Evolutionary conservation across 345 rosid genomes (phyloP).

Genomic region (Cardamine chenopodiifolia): DNA sequence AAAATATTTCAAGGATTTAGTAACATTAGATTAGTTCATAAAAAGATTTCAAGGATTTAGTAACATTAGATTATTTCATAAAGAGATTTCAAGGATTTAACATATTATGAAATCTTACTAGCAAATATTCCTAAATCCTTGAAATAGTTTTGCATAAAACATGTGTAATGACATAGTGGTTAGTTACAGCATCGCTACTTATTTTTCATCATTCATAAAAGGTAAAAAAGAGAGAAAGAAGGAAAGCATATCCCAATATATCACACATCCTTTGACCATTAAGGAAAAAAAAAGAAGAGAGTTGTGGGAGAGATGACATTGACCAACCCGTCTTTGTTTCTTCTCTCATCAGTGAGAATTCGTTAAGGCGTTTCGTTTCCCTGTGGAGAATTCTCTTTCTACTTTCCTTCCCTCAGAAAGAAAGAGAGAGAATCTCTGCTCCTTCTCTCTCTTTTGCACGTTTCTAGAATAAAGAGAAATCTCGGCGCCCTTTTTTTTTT

Average conservation of each 20-base stretch:
- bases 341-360: conserved; percentile 22
- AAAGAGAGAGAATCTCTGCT: conserved; percentile 30
- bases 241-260: background rate
- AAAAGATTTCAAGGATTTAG: background rate
- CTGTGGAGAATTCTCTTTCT: conserved; percentile 36
- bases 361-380: conserved; percentile 29
- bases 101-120: too few species aligned
- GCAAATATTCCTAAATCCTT: too few species aligned
- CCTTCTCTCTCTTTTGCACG: conserved; percentile 18
- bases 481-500: background rate
- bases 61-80: background rate
- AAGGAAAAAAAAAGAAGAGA: background rate
- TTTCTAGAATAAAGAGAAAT: conserved; percentile 6
- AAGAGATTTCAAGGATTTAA: background rate
- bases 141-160: too few species aligned
- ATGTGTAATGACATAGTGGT: background rate
- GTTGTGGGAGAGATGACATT: conserved; percentile 35
- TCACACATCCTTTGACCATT: conserved; percentile 16
- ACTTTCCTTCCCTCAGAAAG: conserved; percentile 16
- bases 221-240: background rate
- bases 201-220: background rate
- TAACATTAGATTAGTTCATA: background rate
- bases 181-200: background rate
- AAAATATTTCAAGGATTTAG: background rate
- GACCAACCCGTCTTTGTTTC: conserved; percentile 41